Evolutionary conservation across 1,284 basidiomycete genomes (phyloP).

Genomic region (Lentinula novae-zelandiae): DNA sequence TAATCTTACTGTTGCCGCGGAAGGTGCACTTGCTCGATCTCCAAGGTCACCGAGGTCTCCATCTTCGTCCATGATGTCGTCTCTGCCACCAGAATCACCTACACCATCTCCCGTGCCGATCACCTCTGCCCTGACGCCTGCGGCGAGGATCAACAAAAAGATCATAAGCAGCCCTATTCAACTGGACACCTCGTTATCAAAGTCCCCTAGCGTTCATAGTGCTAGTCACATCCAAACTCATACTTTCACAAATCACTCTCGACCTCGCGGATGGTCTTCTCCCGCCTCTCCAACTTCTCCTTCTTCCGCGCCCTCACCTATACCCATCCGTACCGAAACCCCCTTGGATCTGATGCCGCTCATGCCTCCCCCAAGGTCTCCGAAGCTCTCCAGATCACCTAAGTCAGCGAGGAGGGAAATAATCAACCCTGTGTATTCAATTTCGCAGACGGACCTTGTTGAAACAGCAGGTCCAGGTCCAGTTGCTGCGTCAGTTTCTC

Average conservation of each 20-base stretch:
- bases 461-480: background rate
- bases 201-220: background rate
- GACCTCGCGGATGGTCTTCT: background rate
- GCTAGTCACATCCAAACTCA: background rate
- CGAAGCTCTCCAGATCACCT: background rate
- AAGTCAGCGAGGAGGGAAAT: constrained; percentile 25
- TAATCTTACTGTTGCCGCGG: constrained; percentile 31
- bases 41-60: constrained; percentile 26
- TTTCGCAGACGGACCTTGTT: constrained; percentile 51
- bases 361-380: constrained; percentile 54
- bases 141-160: constrained; percentile 31
- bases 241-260: background rate
- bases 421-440: constrained; percentile 45
- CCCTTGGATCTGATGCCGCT: constrained; percentile 54
- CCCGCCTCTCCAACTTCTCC: constrained; percentile 5
- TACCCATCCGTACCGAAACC: constrained; percentile 50
- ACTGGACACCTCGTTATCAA: constrained; percentile 19
- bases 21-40: constrained; percentile 18
- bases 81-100: constrained; percentile 27
- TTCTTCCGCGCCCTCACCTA: constrained; percentile 27
- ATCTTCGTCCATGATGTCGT: constrained; percentile 23
- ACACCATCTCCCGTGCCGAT: constrained; percentile 18
- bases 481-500: background rate
- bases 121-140: background rate
- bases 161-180: constrained; percentile 28